phyloP scores from a whole-genome alignment of 2,329 filamentous ascomycete species.

The Acephala macrosclerotiorum region DNA sequence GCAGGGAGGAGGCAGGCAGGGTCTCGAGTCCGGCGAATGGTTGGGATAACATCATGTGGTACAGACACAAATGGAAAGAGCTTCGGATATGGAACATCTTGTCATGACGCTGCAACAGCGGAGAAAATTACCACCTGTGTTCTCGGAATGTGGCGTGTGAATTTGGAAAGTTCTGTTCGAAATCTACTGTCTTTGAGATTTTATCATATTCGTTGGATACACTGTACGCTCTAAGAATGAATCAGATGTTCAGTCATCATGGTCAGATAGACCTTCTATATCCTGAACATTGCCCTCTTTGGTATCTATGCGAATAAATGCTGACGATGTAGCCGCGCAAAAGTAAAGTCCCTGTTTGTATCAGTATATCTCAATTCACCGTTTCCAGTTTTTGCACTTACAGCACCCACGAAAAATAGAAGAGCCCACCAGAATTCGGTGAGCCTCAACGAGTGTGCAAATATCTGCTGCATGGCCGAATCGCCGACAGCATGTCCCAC shows the following conservation, averaged over 20 bases:
- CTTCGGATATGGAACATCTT: too few species aligned
- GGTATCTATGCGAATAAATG: constrained; percentile 11
- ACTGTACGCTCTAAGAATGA: not conserved
- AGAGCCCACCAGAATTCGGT: constrained; percentile 37
- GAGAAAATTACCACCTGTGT: too few species aligned
- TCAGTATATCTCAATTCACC: constrained; percentile 5
- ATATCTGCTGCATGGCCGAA: constrained; percentile 41
- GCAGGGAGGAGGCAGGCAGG: too few species aligned
- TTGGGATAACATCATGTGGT: too few species aligned
- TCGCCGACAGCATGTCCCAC: constrained; percentile 42
- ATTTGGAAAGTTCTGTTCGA: too few species aligned
- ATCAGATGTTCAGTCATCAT: not conserved
- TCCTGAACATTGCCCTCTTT: not conserved
- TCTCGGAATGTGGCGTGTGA: too few species aligned
- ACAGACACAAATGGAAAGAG: too few species aligned
- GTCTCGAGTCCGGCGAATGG: too few species aligned
- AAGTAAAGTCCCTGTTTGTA: constrained; percentile 19
- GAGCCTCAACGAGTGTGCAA: constrained; percentile 37
- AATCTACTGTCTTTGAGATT: too few species aligned
- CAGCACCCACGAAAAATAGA: constrained; percentile 43
- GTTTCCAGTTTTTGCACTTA: constrained; percentile 30
- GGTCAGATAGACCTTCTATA: not conserved
- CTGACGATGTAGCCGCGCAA: constrained; percentile 15
- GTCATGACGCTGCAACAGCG: too few species aligned
- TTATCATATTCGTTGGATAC: too few species aligned